Evolutionary conservation across 768 basidiomycete genomes (phyloP).

Genomic region (Tulasnella sp.): DNA sequence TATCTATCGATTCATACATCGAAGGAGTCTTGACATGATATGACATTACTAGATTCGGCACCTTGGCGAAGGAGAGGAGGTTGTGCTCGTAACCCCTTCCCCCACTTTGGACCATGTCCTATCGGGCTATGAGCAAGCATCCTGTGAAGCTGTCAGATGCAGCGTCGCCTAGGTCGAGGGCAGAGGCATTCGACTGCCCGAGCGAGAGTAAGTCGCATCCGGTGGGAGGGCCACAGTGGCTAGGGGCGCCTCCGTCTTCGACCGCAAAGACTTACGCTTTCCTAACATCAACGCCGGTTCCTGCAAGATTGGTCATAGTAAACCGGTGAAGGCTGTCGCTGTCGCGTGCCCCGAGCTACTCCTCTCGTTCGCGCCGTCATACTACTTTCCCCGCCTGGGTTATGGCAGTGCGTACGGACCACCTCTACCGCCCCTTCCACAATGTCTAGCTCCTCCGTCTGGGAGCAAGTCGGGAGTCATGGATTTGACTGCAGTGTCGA

Average conservation of each 20-base stretch:
- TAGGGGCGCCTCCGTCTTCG: background rate
- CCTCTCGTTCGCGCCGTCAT: background rate
- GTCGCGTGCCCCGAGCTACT: background rate
- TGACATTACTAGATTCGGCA: no score
- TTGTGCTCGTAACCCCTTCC: slow-evolving; percentile 18
- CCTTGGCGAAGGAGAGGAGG: background rate
- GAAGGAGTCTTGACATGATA: background rate
- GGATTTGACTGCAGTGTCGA: background rate
- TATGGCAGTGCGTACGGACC: background rate
- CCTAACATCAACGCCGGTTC: background rate
- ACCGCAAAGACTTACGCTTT: background rate
- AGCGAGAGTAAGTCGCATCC: slow-evolving; percentile 17
- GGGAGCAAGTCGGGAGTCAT: background rate
- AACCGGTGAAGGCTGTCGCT: background rate
- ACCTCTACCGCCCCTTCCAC: background rate
- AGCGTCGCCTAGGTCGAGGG: background rate
- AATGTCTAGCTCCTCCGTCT: background rate
- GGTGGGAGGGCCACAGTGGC: background rate
- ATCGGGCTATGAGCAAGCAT: background rate
- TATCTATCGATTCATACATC: background rate
- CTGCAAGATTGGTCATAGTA: background rate
- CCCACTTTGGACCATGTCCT: background rate
- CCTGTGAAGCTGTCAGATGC: background rate
- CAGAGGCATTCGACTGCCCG: background rate
- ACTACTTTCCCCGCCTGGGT: background rate